Evolutionary conservation across 2,329 filamentous ascomycete species (phyloP), one percentile per base, ranked within the genome.

Genomic region (Hirsutella minnesotensis): DNA sequence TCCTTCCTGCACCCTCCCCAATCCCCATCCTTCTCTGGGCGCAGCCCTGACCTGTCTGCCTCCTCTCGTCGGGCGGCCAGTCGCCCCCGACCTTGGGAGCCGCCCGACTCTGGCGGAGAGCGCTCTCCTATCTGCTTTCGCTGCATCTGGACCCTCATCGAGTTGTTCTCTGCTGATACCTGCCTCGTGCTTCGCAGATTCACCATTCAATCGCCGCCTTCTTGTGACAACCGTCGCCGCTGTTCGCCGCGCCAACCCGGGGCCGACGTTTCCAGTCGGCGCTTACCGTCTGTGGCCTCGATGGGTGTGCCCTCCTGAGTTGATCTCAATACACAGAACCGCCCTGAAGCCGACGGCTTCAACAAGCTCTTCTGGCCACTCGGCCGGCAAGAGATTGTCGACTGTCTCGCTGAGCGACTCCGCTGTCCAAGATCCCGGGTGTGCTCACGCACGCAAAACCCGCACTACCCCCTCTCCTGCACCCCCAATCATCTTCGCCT

Each of bases 241-340:
- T 49, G 33, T 49, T 50, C 57, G 57, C 49, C 56, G 56, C 56
- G 59, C 55, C 52, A 55, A 48, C 49, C 54, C 49, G 50, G 47
- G 53, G 39, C 49, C 53, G 51, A 46, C 51, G 47, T 48, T 47
- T 49, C 52, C 47, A 47, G 41, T 49, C 46, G 58, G 58, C 58
- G 59, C 58, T 61, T 59, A 60, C 56, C 56, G 57, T 56, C 57
- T 46, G 53, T 47, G 45, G 38, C 47, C 47, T 53, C 44, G 49
- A 59, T 56, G 56, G 53, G 55, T 47, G 53, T 54, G 49, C 43
- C 39, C 47, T 52, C 42, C 51, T 53, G 47, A 53, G 48, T 43
- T 46, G 47, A 47, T 47, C 49, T 53, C 50, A 44, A 41, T 18
- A 29, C n/a, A 27, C 29, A 34, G 45, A 40, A 39, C 46, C 47